A percentile compares a stretch with the other conserved stretches of the same genome.
Conservation (phyloP, 2,329 filamentous ascomycete species). For the Verticillium longisporum region DNA sequence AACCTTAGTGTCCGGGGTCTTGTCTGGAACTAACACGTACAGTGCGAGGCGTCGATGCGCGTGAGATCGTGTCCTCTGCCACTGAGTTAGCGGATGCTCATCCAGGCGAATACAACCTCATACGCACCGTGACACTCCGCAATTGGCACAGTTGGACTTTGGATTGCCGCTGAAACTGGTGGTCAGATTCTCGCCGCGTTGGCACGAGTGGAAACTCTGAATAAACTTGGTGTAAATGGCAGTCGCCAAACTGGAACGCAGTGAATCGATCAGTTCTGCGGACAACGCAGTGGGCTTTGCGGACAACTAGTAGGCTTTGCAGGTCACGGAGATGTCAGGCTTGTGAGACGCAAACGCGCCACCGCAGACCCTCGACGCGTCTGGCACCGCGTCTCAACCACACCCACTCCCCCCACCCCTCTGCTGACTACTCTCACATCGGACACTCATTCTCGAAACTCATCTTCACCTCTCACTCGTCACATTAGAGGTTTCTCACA, state of each 20-base stretch:
- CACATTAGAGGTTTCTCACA: neutral
- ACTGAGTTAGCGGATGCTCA: neutral
- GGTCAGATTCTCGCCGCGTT: too few species aligned
- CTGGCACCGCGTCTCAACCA: conserved; percentile 7
- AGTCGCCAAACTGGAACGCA: too few species aligned
- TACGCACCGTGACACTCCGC: neutral
- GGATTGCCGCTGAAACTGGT: neutral
- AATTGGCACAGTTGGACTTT: neutral
- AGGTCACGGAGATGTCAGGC: neutral
- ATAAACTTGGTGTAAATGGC: too few species aligned
- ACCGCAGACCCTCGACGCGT: neutral
- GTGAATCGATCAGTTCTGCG: too few species aligned
- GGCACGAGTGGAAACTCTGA: too few species aligned
- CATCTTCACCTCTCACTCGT: neutral
- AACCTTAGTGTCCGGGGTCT: neutral
- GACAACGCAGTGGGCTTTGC: too few species aligned
- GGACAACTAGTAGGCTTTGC: too few species aligned
- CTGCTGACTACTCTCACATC: conserved; percentile 1
- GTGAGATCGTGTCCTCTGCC: neutral
- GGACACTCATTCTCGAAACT: neutral
- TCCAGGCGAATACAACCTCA: neutral
- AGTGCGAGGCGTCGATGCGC: neutral
- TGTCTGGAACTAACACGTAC: neutral
- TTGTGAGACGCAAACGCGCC: neutral
- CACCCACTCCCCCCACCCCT: neutral